Base-by-base conservation (phyloP, 441 rosid genomes). In the Kokia cookei region DNA sequence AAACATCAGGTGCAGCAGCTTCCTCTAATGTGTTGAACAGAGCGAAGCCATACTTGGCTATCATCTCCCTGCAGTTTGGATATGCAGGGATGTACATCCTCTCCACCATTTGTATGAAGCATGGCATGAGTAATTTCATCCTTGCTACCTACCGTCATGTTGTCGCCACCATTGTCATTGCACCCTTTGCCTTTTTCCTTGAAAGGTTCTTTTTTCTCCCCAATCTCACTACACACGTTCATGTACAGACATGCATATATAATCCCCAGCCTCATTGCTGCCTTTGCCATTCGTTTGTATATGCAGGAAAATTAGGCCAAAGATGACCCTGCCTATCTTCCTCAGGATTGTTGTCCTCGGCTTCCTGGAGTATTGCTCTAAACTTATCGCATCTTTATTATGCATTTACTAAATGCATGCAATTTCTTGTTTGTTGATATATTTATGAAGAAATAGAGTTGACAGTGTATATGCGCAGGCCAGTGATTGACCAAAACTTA, bases 301-400 rank as follows among this genome's bases (percentile, higher is more conserved):
- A 65, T 76, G 65, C 94, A 94, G 98, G 92, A 92, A 92, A 85
- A 81, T 68, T 78, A 89, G 99, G 83, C 99, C 99, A 5, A 95
- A 89, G 89, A 69, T 95, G 87, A 95, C 99, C 35, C 79, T 90
- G 48, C 82, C 92, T 2, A 75, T 91, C 78, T 91, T 95, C 75
- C 83, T 93, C 7, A 82, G 90, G 78, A 93, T 95, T 74, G 72
- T 87, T 73, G 68, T 69, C 37, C 96, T 95, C 15, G 98, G 87
- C 50, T 87, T 95, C 74, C 86, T 95, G 3, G 99, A 95, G 99
- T 95, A 92, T 80, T 76, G 65, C 77, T 75, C 74, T 45, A 29
- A 47, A 26, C 77, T 22, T 60, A 55, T 14, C 17, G 19, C 65
- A 29, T 60, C 42, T 29, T 29, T 29, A 29, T 14, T 45, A 29